Evolutionary conservation across 192 early-diverging fungal genomes (phyloP).

Genomic region (Umbelopsis ramanniana): DNA sequence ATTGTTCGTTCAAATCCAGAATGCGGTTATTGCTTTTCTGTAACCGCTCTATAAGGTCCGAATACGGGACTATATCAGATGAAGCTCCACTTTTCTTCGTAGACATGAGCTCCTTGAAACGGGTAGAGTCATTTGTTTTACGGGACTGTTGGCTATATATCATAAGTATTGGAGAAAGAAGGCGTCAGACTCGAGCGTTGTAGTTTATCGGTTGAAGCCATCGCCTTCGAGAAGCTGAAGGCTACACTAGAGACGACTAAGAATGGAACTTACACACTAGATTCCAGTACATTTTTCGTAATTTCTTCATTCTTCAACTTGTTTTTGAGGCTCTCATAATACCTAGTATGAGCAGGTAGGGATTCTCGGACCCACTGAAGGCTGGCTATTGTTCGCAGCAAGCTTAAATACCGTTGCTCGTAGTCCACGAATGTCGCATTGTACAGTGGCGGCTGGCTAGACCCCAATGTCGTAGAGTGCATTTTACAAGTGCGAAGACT

Average conservation of each 20-base stretch:
- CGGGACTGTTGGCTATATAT: neutral
- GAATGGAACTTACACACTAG: conserved; percentile 20
- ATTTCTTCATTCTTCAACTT: conserved; percentile 26
- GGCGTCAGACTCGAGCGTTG: neutral
- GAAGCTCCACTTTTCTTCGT: neutral
- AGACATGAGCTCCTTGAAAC: neutral
- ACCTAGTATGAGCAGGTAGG: conserved; percentile 29
- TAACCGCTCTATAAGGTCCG: conserved; percentile 11
- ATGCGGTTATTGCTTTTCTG: conserved; percentile 11
- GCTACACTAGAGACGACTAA: no score
- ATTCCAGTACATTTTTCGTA: conserved; percentile 27
- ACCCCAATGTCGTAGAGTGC: neutral
- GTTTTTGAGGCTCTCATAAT: conserved; percentile 37
- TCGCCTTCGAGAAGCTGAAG: no score
- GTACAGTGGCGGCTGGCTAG: conserved; percentile 15
- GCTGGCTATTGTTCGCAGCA: conserved; percentile 29
- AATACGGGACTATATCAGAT: conserved; percentile 5
- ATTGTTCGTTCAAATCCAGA: conserved; percentile 23
- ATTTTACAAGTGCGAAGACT: neutral
- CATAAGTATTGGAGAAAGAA: neutral
- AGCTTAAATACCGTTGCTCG: conserved; percentile 24
- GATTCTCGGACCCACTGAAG: conserved; percentile 44
- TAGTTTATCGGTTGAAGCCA: no score
- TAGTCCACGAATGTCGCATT: conserved; percentile 8
- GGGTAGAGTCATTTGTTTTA: conserved; percentile 1